Evolutionary conservation across 2,329 filamentous ascomycete species (phyloP).

Genomic region (Calonectria pauciramosa): DNA sequence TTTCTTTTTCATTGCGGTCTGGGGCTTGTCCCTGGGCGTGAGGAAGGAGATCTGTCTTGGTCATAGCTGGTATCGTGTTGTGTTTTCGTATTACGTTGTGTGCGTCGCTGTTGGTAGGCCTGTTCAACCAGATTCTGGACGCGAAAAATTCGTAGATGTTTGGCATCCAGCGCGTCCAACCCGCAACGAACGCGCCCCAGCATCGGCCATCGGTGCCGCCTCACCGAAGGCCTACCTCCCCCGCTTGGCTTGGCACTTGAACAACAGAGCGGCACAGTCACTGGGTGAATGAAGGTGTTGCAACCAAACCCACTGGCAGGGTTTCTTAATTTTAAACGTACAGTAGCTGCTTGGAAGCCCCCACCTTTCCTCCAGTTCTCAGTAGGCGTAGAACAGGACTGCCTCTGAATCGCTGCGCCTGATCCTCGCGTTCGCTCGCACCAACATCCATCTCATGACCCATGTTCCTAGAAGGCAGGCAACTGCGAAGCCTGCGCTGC

Average conservation of each 20-base stretch:
- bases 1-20: constrained; percentile 17
- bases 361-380: neutral
- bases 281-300: neutral
- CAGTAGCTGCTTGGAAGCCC: neutral
- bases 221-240: neutral
- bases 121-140: too few species aligned
- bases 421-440: constrained; percentile 45
- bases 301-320: neutral
- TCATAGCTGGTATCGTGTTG: neutral
- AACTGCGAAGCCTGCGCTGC: neutral
- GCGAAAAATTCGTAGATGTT: neutral
- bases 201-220: neutral
- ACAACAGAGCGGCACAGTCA: neutral
- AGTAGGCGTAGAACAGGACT: constrained; percentile 42
- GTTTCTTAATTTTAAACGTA: neutral
- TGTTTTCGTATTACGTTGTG: too few species aligned
- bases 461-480: constrained; percentile 37
- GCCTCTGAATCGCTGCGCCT: constrained; percentile 41
- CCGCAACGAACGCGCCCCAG: neutral
- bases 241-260: neutral
- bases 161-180: neutral
- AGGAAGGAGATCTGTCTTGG: neutral
- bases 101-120: too few species aligned
- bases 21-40: constrained; percentile 6
- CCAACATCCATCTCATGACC: constrained; percentile 45